Evolutionary conservation across 768 basidiomycete genomes (phyloP).

Genomic region (Atractiella rhizophila): DNA sequence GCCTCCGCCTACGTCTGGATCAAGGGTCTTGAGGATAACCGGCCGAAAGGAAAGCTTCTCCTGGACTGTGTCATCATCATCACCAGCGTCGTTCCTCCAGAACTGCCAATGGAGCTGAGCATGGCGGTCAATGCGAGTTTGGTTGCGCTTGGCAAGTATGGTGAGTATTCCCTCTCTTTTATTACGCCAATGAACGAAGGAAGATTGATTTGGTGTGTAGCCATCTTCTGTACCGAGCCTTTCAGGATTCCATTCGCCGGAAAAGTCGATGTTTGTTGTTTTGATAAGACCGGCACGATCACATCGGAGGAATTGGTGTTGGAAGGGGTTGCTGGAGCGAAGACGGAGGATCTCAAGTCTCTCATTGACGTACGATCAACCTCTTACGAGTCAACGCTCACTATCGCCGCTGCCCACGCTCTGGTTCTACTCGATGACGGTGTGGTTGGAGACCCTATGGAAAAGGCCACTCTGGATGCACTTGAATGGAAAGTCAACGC

Average conservation of each 20-base stretch:
- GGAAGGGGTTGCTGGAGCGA: constrained; percentile 72
- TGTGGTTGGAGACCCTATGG: constrained; percentile 95
- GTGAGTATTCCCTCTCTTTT: constrained; percentile 26
- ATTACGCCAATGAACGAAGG: not conserved
- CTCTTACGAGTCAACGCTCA: constrained; percentile 49
- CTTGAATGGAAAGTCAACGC: constrained; percentile 55
- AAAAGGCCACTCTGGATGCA: constrained; percentile 78
- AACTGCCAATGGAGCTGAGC: constrained; percentile 90
- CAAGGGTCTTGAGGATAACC: constrained; percentile 71
- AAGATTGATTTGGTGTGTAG: constrained; percentile 26
- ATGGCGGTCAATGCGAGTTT: constrained; percentile 86
- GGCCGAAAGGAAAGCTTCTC: constrained; percentile 82
- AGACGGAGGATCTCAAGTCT: constrained; percentile 39
- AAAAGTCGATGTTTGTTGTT: constrained; percentile 90
- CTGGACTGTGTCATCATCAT: constrained; percentile 89
- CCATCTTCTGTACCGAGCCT: constrained; percentile 96
- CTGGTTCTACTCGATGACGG: constrained; percentile 79
- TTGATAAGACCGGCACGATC: constrained; percentile 97
- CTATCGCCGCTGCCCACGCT: constrained; percentile 83
- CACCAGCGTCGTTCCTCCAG: constrained; percentile 91
- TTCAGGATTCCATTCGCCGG: constrained; percentile 94
- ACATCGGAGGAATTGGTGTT: constrained; percentile 85
- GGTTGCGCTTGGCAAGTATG: constrained; percentile 73
- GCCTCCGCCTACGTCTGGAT: constrained; percentile 98
- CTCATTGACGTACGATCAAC: constrained; percentile 58